Evolutionary conservation across 345 rosid species (phyloP).

Genomic region (Capsella bursapastoris): DNA sequence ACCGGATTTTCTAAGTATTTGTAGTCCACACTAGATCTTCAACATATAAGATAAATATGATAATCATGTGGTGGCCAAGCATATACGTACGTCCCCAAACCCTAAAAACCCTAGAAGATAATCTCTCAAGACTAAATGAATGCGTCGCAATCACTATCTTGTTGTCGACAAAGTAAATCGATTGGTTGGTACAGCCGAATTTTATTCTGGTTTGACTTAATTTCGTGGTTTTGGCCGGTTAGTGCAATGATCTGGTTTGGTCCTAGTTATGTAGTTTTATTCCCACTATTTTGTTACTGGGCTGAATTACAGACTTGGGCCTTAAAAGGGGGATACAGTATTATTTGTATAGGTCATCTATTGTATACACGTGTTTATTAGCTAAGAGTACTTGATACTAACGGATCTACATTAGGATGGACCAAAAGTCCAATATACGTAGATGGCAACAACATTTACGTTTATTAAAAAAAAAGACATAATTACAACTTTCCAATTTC

Average conservation of each 20-base stretch:
- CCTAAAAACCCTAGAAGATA: constrained; percentile 1
- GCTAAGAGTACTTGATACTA: neutral
- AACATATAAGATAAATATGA: constrained; percentile 22
- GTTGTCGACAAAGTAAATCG: neutral
- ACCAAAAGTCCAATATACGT: neutral
- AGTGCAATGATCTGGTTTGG: neutral
- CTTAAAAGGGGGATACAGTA: neutral
- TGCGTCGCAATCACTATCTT: neutral
- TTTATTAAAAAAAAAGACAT: too few species aligned
- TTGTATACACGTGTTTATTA: neutral
- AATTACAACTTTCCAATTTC: neutral
- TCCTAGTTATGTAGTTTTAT: neutral
- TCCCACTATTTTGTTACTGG: neutral
- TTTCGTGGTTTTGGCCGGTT: neutral
- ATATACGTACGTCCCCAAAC: constrained; percentile 27
- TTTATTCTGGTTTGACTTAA: neutral
- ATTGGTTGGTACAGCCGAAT: neutral
- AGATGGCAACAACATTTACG: neutral
- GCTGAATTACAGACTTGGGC: neutral
- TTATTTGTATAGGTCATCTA: neutral
- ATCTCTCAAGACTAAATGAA: neutral
- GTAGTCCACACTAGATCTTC: constrained; percentile 12
- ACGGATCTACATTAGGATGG: neutral
- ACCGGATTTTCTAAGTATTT: constrained; percentile 22
- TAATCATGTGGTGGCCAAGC: constrained; percentile 24